Base-by-base conservation (phyloP, 371 early-diverging fungal genomes). In the Apophysomyces variabilis region DNA sequence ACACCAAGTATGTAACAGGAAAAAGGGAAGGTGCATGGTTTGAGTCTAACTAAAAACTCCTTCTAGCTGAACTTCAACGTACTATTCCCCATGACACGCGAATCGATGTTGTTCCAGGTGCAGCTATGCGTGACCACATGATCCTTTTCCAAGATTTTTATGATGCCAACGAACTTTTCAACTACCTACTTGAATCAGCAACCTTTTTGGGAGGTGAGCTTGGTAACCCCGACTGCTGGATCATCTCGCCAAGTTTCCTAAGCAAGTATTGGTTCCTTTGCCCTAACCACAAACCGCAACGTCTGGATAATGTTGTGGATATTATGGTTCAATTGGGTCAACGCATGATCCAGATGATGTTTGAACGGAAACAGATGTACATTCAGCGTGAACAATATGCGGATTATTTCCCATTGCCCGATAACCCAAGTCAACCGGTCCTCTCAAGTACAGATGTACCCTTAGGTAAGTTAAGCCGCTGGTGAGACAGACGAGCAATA, bases 71-170 rank as follows among this genome's bases (percentile, higher is more conserved):
- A 68, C 38, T 82, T 8, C 79, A 82, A 58, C 74, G 79, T 37
- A 71, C 58, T 14, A 62, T 79, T 14, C 79, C 79, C 21, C 82
- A 82, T 54, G 79, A 82, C 64, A 67, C 76, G 13, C 72, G 82
- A n/a, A 79, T 82, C 54, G 82, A 82, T 61, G 68, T 74, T 18
- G 65, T 79, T 7, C 82, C 82, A 7, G 78, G 82, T 13, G 73
- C 77, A n/a, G 64, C 61, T 2, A 79, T 82, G 79, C 75, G 82
- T 14, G 79, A 82, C 38, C 72, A 66, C n/a, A 79, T 82, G 82
- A 82, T 82, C 35, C 9, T 79, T 4, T 82, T 74, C 38, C 77
- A 75, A 66, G 77, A 82, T 46, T 79, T 66, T 63, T 79, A 79
- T 64, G 75, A 79, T 41, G 69, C 75, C 7, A 77, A 82, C 63